Conservation (phyloP, 2,329 filamentous ascomycete species). For the Seiridium unicorne region DNA sequence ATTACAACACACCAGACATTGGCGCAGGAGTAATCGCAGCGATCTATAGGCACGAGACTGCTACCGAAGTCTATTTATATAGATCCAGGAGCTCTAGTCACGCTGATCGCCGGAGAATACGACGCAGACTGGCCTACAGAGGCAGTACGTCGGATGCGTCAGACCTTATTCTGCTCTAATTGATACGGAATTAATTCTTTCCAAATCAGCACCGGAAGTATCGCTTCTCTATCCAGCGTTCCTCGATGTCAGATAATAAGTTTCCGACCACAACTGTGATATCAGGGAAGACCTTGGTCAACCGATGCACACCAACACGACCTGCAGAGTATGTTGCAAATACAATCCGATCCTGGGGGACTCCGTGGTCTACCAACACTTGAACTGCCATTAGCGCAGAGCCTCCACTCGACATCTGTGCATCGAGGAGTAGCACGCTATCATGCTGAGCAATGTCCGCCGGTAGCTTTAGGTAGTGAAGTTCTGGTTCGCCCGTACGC, state of each 20-base stretch:
- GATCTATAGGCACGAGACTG: too few relatives aligned
- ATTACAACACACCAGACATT: too few relatives aligned
- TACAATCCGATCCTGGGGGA: conserved; percentile 79
- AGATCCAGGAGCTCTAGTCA: too few relatives aligned
- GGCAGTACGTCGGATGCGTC: too few relatives aligned
- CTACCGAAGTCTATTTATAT: too few relatives aligned
- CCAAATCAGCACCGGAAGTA: conserved; percentile 78
- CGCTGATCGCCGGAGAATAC: too few relatives aligned
- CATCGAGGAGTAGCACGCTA: conserved; percentile 82
- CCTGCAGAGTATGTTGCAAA: conserved; percentile 93
- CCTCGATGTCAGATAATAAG: conserved; percentile 77
- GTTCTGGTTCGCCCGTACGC: conserved; percentile 82
- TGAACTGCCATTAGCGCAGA: conserved; percentile 89
- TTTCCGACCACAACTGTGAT: conserved; percentile 84
- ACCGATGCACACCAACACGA: conserved; percentile 75
- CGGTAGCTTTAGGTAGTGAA: conserved; percentile 85
- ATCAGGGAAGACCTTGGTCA: conserved; percentile 85
- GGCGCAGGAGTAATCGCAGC: too few relatives aligned
- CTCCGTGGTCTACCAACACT: conserved; percentile 92
- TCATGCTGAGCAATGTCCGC: conserved; percentile 71
- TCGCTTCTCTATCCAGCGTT: conserved; percentile 84
- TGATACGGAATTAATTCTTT: not conserved
- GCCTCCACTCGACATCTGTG: conserved; percentile 92
- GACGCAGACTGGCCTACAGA: too few relatives aligned
- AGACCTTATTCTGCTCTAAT: too few relatives aligned